These are phyloP conservation scores for Gnaphalium uliginosum DNA, from an alignment of 129 eudicot genomes.

Conservation along the genomic window DNA sequence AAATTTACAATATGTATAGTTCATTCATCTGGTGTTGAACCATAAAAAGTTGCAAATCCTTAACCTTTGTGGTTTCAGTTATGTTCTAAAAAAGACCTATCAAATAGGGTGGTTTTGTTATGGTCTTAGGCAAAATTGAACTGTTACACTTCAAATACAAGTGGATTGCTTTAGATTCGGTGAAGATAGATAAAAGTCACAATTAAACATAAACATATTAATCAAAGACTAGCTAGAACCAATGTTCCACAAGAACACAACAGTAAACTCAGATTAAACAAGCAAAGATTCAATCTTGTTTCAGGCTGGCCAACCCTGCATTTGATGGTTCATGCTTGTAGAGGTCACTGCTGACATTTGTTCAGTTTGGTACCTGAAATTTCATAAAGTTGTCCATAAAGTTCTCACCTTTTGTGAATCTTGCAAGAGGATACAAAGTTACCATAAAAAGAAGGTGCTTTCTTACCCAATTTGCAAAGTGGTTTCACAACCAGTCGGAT, in stretches of 20 bases:
- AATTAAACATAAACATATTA: slow-evolving; percentile 23
- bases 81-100: neutral
- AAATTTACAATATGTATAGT: neutral
- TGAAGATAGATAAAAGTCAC: slow-evolving; percentile 20
- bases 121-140: neutral
- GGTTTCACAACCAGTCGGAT: slow-evolving; percentile 46
- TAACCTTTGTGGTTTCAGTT: neutral
- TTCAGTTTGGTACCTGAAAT: slow-evolving; percentile 40
- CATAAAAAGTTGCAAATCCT: neutral
- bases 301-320: slow-evolving; percentile 48
- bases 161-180: slow-evolving; percentile 9
- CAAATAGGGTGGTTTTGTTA: neutral
- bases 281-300: slow-evolving; percentile 25
- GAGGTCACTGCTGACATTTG: slow-evolving; percentile 42
- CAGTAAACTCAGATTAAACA: slow-evolving; percentile 3
- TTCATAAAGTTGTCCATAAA: neutral
- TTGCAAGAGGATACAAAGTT: neutral
- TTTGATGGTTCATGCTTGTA: slow-evolving; percentile 40
- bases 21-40: neutral
- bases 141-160: slow-evolving; percentile 12
- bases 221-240: slow-evolving; percentile 20
- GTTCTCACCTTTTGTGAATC: neutral
- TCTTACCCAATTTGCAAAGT: slow-evolving; percentile 53
- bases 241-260: slow-evolving; percentile 17
- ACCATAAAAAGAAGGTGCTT: neutral